Conservation (phyloP, 176 grass and related monocot species). For the Themeda triandra region DNA sequence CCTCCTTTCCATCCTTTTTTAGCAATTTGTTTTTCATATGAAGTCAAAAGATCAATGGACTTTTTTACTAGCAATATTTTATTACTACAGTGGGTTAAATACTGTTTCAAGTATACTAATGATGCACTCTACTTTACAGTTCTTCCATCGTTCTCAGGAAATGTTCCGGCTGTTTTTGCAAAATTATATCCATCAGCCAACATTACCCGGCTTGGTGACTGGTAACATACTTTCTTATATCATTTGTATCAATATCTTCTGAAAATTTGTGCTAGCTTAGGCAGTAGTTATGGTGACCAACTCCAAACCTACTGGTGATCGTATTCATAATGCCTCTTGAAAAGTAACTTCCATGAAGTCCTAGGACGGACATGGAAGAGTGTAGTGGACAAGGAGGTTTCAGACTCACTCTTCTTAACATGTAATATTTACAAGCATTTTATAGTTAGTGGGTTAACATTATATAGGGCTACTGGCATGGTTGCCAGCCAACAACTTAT, state of each 20-base stretch:
- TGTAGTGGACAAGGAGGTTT: not conserved
- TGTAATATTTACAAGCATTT: not conserved
- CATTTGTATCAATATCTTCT: constrained; percentile 13
- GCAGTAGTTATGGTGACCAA: not conserved
- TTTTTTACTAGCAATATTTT: constrained; percentile 14
- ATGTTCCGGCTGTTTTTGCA: constrained; percentile 77
- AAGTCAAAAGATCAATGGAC: constrained; percentile 17
- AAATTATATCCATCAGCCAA: constrained; percentile 83
- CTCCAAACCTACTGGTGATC: constrained; percentile 1
- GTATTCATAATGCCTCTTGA: constrained; percentile 4
- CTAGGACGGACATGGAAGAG: not conserved
- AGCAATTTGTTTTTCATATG: not conserved
- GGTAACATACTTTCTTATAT: constrained; percentile 49
- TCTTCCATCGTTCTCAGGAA: constrained; percentile 93
- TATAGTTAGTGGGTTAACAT: not conserved
- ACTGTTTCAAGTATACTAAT: constrained; percentile 21
- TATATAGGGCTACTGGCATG: not conserved
- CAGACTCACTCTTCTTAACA: not conserved
- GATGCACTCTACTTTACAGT: constrained; percentile 55
- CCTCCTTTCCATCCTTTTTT: not conserved
- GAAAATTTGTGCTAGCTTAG: constrained; percentile 4
- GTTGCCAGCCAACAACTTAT: not conserved
- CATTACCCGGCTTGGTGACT: constrained; percentile 92
- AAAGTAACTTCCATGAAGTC: not conserved
- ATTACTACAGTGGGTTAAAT: constrained; percentile 4